Base-by-base conservation (phyloP, 768 basidiomycete genomes). In the Xerocomellus amylosporus region DNA sequence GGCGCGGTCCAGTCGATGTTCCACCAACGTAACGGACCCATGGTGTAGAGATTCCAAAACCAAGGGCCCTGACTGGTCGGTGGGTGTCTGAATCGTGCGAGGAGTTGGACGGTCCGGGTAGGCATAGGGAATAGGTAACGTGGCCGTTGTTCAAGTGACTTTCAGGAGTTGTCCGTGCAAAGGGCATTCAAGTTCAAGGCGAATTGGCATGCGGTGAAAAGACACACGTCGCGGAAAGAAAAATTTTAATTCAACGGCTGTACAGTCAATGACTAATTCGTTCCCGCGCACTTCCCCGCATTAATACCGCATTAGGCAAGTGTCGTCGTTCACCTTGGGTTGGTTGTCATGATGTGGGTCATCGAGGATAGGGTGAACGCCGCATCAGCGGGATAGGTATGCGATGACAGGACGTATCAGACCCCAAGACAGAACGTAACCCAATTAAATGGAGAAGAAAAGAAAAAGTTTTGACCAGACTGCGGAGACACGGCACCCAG, bases 21-120 rank as follows among this genome's bases (percentile, higher is more conserved):
- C 84, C 85, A 86, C 77, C 74, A 82, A 80, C 84, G 84, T 86
- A 86, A 86, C 85, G 85, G 80, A 75, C 79, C 76, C 79, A 73
- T 64, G 75, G 72, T 72, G 73, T 81, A 37, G 38, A 62, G 37
- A 64, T 4, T 53, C 64, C 37, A 65, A 60, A 67, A 74, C 76
- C 74, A 72, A 56, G 76, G 73, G 77, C 79, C 85, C 85, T 86
- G 85, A 86, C 85, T 81, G 73, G 76, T 82, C 79, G 58, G 63
- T 71, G 71, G 69, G 70, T 49, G 60, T 38, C 8, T 28, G 28
- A 9, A 28, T 26, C 26, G 26, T 26, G 26, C 26, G 26, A 4
- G 26, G 28, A 28, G 28, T 28, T 28, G 28, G 28, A 28, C 26
- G 26, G 26, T 28, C 26, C 5, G 8, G 8, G 28, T 28, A 9